Evolutionary conservation across 2,329 filamentous ascomycete species (phyloP).

Genomic region (Colletotrichum sp.): DNA sequence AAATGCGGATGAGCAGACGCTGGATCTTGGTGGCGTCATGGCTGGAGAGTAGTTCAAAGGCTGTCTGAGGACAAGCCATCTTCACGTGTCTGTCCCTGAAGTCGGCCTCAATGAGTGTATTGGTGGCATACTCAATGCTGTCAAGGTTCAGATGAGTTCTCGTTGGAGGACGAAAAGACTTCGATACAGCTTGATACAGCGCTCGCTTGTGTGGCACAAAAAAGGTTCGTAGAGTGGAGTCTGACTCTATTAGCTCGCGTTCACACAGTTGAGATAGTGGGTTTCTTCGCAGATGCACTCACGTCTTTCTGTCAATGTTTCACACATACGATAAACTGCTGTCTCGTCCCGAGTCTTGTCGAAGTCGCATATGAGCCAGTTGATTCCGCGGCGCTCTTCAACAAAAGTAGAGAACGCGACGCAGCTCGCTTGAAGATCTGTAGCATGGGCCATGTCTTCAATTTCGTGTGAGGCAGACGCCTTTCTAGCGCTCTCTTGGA

Average conservation of each 20-base stretch:
- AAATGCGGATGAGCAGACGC: constrained; percentile 49
- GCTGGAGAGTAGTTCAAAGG: background rate
- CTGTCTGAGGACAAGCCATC: background rate
- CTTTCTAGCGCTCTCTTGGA: background rate
- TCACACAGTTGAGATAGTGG: accelerated
- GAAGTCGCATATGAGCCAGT: constrained; percentile 2
- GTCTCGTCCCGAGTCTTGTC: background rate
- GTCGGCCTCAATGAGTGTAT: background rate
- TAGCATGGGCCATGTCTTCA: background rate
- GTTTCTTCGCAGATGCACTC: background rate
- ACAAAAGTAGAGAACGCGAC: background rate
- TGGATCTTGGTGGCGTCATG: background rate
- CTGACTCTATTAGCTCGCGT: background rate
- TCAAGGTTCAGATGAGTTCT: background rate
- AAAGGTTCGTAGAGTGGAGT: constrained; percentile 53
- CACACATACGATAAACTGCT: background rate
- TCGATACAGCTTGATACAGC: constrained; percentile 53
- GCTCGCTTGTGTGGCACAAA: constrained; percentile 52
- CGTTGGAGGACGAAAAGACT: constrained; percentile 31
- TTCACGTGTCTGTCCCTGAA: background rate
- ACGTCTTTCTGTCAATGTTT: background rate
- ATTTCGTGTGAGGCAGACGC: background rate
- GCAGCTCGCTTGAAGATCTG: background rate
- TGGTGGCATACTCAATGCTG: background rate
- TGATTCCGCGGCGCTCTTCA: background rate